Evolutionary conservation across 345 rosid genomes (phyloP).

Genomic region (Camelina sativa): DNA sequence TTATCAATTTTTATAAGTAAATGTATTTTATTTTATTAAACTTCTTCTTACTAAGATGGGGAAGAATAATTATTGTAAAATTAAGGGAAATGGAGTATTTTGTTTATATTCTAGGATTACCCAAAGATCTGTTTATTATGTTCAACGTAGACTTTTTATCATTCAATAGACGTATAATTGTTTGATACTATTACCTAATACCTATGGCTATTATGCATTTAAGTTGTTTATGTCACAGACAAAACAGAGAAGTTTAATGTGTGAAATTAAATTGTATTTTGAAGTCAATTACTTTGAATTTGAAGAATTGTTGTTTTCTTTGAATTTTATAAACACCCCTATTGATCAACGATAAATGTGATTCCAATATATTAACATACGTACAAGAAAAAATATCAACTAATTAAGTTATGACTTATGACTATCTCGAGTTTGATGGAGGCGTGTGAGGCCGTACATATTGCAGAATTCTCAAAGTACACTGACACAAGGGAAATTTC

Average conservation of each 20-base stretch:
- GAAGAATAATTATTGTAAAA: too few relatives aligned
- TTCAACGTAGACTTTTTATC: not conserved
- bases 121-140: too few relatives aligned
- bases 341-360: not conserved
- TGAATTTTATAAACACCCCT: not conserved
- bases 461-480: constrained; percentile 8
- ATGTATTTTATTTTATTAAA: too few relatives aligned
- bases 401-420: constrained; percentile 20
- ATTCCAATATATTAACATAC: not conserved
- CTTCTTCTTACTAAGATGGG: too few relatives aligned
- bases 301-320: not conserved
- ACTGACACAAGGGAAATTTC: not conserved
- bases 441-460: constrained; percentile 26
- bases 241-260: not conserved
- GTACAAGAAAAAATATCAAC: constrained; percentile 7
- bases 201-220: not conserved
- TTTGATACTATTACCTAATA: not conserved
- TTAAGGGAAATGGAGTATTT: too few relatives aligned
- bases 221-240: not conserved
- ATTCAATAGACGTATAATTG: constrained; percentile 6
- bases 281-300: constrained; percentile 7
- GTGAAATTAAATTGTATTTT: not conserved
- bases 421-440: constrained; percentile 17
- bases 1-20: too few relatives aligned
- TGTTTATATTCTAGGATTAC: too few relatives aligned